Evolutionary conservation across 176 grass and related monocot genomes (phyloP), one percentile per base, ranked within the genome.

Genomic region (Lolium rigidum): DNA sequence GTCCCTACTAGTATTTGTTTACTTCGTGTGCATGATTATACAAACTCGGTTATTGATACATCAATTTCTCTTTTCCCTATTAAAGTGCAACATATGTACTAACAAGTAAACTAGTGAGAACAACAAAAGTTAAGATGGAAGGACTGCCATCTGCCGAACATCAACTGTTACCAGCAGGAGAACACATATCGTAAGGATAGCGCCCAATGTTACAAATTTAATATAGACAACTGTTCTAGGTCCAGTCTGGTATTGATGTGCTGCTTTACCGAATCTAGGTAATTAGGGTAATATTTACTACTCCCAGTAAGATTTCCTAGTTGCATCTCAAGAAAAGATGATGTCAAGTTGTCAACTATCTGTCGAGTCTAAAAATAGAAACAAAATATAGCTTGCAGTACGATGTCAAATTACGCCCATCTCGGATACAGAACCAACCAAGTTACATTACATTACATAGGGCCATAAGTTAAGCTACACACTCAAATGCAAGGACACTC

Each of bases 111-210:
- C 44, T 31, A 68, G 28, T 16, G 5, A 68, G 17, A 70, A 31
- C 47, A 55, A 35, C 24, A 37, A 25, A 51, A 65, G 9, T 80
- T 65, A 48, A 24, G 43, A 84, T 39, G 71, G n/a, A 64, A 82
- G 66, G 20, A 44, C 55, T 43, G 31, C 3, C 49, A 56, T 70
- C 28, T 57, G 49, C 64, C 17, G 65, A 70, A 84, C 17, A 65
- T 38, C 55, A 76, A 49, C 46, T 76, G 57, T 64, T 84, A 84
- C 17, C 44, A 64, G 82, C 44, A 51, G 56, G 70, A 50, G 13
- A 84, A 75, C 28, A 17, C 3, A 44, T 47, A 61, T n/a, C 3
- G 0, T 62, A 50, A 75, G 15, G 41, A 47, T 44, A 62, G 5
- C 16, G 10, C 10, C 44, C 54, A 10, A 62, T 2, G 25, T 82